A percentile compares a stretch with the other conserved stretches of the same genome.
These are phyloP conservation scores for Leishmania mexicana DNA, from an alignment of 208 protist genomes.

Conservation along the genomic window DNA sequence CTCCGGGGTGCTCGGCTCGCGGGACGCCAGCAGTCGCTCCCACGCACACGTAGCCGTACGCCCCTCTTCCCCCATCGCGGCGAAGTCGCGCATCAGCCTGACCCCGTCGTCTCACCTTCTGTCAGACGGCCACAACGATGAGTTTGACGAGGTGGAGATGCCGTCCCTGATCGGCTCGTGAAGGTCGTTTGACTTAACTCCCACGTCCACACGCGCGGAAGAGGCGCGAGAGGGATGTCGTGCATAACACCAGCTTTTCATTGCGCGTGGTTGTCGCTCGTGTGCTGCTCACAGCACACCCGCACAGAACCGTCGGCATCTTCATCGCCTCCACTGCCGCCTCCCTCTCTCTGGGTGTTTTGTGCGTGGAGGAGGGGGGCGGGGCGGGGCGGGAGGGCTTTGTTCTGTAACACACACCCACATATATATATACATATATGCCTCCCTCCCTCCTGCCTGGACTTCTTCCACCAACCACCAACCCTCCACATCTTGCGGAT, in stretches of 20 bases:
- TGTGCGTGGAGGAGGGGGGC: background rate
- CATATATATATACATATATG: background rate
- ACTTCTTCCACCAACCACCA: background rate
- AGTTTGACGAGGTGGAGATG: slow-evolving; percentile 25
- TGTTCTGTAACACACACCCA: background rate
- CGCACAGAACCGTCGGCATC: background rate
- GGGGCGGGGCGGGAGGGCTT: background rate
- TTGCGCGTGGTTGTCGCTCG: background rate
- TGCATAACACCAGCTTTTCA: background rate
- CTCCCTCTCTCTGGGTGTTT: background rate
- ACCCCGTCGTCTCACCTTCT: background rate
- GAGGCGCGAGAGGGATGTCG: background rate
- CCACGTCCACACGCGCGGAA: background rate
- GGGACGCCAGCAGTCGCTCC: background rate
- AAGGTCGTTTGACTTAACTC: background rate
- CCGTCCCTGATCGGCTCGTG: slow-evolving; percentile 29
- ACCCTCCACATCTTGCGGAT: background rate
- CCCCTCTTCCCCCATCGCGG: slow-evolving; percentile 7
- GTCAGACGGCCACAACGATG: slow-evolving; percentile 1
- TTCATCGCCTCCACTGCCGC: background rate
- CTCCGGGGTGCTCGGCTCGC: no score
- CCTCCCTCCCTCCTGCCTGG: background rate
- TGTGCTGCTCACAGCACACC: background rate
- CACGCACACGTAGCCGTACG: background rate
- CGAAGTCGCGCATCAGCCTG: background rate